phyloP scores from a whole-genome alignment of 2,329 filamentous ascomycete species.

The Phyllosticta citrichinensis region DNA sequence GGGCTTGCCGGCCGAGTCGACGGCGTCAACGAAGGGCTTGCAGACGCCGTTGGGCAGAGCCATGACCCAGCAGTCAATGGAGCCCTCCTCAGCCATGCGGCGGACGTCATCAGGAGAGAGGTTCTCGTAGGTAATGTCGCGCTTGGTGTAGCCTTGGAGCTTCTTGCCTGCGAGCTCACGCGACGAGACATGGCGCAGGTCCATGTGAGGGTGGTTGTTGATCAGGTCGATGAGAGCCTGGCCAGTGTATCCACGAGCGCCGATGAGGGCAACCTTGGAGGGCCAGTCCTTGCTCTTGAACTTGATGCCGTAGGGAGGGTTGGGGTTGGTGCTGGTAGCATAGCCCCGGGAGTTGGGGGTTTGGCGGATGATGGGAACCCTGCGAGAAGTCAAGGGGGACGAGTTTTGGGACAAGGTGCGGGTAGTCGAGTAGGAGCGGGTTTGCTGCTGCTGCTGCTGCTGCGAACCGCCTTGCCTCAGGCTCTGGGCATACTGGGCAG shows the following conservation, averaged over 20 bases:
- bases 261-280: conserved; percentile 76
- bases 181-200: conserved; percentile 84
- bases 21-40: conserved; percentile 85
- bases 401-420: conserved; percentile 13
- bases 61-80: conserved; percentile 96
- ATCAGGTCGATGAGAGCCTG: conserved; percentile 81
- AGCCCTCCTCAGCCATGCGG: conserved; percentile 70
- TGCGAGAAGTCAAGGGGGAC: background rate
- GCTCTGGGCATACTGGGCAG: conserved; percentile 58
- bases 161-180: conserved; percentile 82
- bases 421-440: conserved; percentile 57
- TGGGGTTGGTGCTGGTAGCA: conserved; percentile 66
- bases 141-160: conserved; percentile 82
- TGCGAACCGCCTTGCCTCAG: conserved; percentile 43
- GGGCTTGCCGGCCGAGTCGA: conserved; percentile 56
- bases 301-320: conserved; percentile 80
- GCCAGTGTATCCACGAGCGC: conserved; percentile 87
- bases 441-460: conserved; percentile 54
- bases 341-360: conserved; percentile 36
- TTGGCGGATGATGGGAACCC: background rate
- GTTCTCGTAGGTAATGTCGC: conserved; percentile 86
- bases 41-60: conserved; percentile 91
- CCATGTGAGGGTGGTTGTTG: conserved; percentile 80
- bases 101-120: conserved; percentile 77
- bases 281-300: conserved; percentile 74